Evolutionary conservation across 768 basidiomycete genomes (phyloP), one percentile per base, ranked within the genome.

Genomic region (Dendrothele bispora): DNA sequence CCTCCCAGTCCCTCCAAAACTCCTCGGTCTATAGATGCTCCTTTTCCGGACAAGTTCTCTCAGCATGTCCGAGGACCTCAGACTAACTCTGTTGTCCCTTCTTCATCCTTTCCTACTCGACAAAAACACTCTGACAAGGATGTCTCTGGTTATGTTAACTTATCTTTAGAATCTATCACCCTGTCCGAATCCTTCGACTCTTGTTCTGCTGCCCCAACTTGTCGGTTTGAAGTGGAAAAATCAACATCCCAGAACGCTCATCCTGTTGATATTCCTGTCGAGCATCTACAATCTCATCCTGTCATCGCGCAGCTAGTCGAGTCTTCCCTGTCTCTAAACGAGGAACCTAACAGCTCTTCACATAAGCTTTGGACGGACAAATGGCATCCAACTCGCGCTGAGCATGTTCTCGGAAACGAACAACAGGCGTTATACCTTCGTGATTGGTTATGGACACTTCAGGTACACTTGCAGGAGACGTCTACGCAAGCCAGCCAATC

Each of bases 391-490:
- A 75, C 74, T 43, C 69, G 75, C 34, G 90, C 91, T 11, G 75
- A 78, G 20, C 80, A 94, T 51, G 82, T 93, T 3, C 71, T 95
- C 1, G 90, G 90, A 6, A 94, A 93, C 58, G 83, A 89, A 61
- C 61, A 65, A 7, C 78, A 80, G 40, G 86, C 91, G 1, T 55
- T 72, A 22, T 89, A 85, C 63, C 70, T 95, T 46, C 79, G 86
- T 30, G 80, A 87, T 42, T 95, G 92, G 92, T 72, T 95, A 39
- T 65, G 66, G 21, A 82, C 86, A n/a, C 75, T 90, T 11, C 79
- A 81, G 52, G 56, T 92, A 20, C 77, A 79, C n/a, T 63, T 77
- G 17, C 24, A 54, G 27, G 34, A 42, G 40, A 12, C 55, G 7
- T 50, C 39, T n/a, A 52, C 46, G 46, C 36, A 46, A 48, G 50